Evolutionary conservation across 306 rosid species (phyloP), one percentile per base, ranked within the genome.

Genomic region (Fagus sylvatica): DNA sequence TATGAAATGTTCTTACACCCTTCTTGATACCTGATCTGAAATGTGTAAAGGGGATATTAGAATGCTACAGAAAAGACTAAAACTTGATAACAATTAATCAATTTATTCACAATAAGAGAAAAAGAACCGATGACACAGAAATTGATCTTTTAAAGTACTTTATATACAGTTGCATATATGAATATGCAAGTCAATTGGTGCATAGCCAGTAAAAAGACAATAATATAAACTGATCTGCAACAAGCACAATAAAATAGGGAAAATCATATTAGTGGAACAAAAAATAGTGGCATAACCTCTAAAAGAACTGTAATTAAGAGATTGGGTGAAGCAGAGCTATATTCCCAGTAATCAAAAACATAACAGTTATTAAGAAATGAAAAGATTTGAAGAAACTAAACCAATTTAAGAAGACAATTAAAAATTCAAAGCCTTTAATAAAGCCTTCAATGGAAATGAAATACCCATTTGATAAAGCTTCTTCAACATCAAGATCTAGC

Each of bases 401-500:
- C 56, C 72, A 54, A 54, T 73, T 2, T 17, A 40, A 16, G 6
- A 40, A 5, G 32, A 60, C 30, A 48, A 74, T 30, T 65, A 53
- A 51, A 30, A 30, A 39, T 54, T 33, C 73, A 76, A 65, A 54
- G 81, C 55, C 69, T 22, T 22, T 22, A 22, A 22, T 22, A 11
- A 60, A 30, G n/a, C n/a, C 30, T 7, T 15, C 43, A 37, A 28
- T 37, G 59, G 54, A 30, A 40, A 13, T 41, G 19, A 17, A 42
- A 66, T 41, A 69, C 49, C 71, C 74, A 46, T 8, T 75, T 73
- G 13, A 56, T 19, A 74, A 62, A n/a, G 74, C 74, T 69, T 32
- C 55, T 49, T 49, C 30, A 42, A 6, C 81, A 72, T n/a, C 85
- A 54, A 81, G 94, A 88, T 86, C 92, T 81, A 84, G 39, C 81